A percentile compares a stretch with the other conserved stretches of the same genome.
These are phyloP conservation scores for Acacia concinna DNA, from an alignment of 331 rosid genomes.

Conservation along the genomic window DNA sequence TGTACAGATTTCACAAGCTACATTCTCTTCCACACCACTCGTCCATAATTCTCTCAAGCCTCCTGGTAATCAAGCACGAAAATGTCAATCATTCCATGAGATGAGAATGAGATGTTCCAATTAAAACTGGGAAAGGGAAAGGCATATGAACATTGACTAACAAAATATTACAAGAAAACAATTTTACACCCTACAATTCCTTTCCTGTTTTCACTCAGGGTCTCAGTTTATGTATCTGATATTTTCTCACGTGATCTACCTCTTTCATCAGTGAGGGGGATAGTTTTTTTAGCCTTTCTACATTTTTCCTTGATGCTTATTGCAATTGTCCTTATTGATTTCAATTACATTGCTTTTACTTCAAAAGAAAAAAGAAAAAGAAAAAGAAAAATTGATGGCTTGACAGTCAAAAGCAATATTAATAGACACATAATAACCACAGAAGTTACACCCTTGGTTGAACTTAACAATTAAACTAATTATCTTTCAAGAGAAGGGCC, in stretches of 20 bases:
- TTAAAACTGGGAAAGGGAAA: neutral
- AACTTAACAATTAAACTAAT: neutral
- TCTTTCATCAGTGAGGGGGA: neutral
- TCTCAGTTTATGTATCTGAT: neutral
- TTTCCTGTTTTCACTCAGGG: neutral
- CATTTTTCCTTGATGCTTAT: neutral
- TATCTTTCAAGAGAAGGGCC: neutral
- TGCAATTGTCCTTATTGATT: neutral
- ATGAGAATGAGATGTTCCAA: neutral
- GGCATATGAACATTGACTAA: neutral
- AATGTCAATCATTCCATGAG: constrained; percentile 6
- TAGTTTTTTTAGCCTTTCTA: neutral
- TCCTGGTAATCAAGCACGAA: constrained; percentile 37
- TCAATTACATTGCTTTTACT: neutral
- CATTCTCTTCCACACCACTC: constrained; percentile 2
- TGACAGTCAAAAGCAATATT: neutral
- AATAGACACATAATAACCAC: neutral
- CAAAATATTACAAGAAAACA: neutral
- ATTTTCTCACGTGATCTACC: neutral
- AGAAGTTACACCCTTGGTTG: neutral
- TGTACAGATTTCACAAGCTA: constrained; percentile 15
- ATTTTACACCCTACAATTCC: neutral
- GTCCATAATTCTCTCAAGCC: constrained; percentile 15
- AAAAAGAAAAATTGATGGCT: neutral
- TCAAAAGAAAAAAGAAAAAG: neutral